Conservation (phyloP, 108 stramenopile genomes). For the Aurantiochytrium sp. region DNA sequence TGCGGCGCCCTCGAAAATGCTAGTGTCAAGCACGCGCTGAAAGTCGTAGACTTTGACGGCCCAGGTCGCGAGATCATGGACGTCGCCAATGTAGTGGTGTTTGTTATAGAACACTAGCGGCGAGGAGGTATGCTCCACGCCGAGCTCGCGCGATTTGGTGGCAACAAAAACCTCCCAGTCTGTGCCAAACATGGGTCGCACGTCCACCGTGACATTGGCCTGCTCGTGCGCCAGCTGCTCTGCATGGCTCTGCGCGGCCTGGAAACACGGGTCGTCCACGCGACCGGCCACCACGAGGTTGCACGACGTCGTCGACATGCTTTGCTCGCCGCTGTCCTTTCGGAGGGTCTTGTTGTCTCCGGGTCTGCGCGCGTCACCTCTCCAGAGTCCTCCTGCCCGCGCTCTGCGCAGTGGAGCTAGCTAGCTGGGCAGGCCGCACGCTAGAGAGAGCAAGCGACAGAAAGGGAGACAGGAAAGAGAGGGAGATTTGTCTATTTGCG, state of each 20-base stretch:
- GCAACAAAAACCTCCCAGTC: background rate
- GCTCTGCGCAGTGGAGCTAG: too few relatives aligned
- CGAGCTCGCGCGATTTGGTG: background rate
- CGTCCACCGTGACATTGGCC: background rate
- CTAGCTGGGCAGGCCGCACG: too few relatives aligned
- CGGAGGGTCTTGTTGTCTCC: background rate
- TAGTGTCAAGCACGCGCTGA: background rate
- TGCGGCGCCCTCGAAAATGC: background rate
- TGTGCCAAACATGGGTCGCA: background rate
- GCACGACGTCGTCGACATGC: background rate
- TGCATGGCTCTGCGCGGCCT: background rate
- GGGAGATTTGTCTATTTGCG: too few relatives aligned
- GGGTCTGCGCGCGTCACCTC: background rate
- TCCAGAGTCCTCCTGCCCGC: background rate
- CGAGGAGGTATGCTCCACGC: background rate
- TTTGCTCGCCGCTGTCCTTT: background rate
- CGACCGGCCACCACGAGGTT: background rate
- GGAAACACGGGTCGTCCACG: background rate
- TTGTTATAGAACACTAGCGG: background rate
- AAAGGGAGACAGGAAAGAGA: too few relatives aligned
- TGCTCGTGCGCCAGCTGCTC: background rate
- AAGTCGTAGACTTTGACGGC: background rate
- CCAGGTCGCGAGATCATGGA: background rate
- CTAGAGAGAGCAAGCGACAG: too few relatives aligned
- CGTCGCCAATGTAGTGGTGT: background rate